A percentile compares a stretch with the other conserved stretches of the same genome.
phyloP scores from a whole-genome alignment of 2,329 filamentous ascomycete species.

The Penicillium sp. region DNA sequence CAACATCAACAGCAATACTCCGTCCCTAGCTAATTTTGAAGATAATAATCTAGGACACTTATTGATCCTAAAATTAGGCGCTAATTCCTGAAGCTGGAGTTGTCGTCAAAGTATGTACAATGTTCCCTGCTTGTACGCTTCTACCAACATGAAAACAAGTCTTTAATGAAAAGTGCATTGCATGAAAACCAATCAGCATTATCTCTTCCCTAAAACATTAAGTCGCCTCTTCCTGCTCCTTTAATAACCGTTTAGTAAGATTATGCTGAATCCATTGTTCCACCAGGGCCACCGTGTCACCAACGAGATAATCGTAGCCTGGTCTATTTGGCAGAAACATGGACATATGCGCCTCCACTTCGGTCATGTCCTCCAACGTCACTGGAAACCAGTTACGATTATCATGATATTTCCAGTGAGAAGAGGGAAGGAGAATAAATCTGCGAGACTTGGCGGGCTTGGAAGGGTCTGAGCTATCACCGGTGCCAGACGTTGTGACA shows the following conservation, averaged over 20 bases:
- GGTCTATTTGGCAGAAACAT: constrained; percentile 69
- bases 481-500: constrained; percentile 7
- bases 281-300: constrained; percentile 67
- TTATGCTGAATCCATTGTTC: constrained; percentile 61
- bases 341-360: constrained; percentile 80
- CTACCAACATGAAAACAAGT: not conserved
- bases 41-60: no score
- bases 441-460: constrained; percentile 62
- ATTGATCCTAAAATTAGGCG: no score
- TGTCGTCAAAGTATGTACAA: no score
- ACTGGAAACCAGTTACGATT: constrained; percentile 77
- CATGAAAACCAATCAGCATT: no score
- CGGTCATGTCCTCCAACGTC: constrained; percentile 79
- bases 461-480: constrained; percentile 17
- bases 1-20: no score
- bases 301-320: constrained; percentile 75
- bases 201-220: not conserved
- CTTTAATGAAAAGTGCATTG: not conserved
- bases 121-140: no score
- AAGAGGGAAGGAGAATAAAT: constrained; percentile 73
- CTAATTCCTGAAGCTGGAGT: not conserved
- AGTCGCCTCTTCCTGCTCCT: constrained; percentile 4
- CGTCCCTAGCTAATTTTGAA: no score
- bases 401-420: constrained; percentile 53
- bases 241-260: constrained; percentile 15